phyloP scores from a whole-genome alignment of 176 grass and related monocot species.

The Thinopyrum elongatum region DNA sequence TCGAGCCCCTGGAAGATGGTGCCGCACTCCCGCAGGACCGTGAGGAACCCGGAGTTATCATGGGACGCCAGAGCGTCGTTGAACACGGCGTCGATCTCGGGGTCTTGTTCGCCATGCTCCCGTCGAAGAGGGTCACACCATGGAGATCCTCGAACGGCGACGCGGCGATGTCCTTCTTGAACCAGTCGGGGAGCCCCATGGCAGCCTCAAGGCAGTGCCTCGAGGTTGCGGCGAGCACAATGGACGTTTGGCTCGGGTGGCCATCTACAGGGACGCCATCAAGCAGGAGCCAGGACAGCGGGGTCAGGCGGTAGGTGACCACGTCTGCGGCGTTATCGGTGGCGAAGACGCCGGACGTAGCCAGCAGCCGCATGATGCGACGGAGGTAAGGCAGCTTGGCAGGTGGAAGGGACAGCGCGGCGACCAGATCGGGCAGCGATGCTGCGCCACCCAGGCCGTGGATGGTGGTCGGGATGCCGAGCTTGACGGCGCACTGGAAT shows the following conservation, averaged over 20 bases:
- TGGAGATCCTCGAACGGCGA: neutral
- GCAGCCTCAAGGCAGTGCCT: neutral
- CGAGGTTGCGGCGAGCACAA: neutral
- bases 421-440: conserved; percentile 2
- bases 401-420: conserved; percentile 19
- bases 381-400: conserved; percentile 15
- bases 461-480: conserved; percentile 41
- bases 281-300: conserved; percentile 17
- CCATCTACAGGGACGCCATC: neutral
- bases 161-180: neutral
- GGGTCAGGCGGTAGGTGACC: conserved; percentile 28
- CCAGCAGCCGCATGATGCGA: conserved; percentile 45
- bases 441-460: conserved; percentile 16
- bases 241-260: neutral
- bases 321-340: neutral
- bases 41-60: neutral
- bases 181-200: conserved; percentile 20
- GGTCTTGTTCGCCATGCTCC: neutral
- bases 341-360: conserved; percentile 17
- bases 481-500: conserved; percentile 44
- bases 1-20: conserved; percentile 24
- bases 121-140: neutral
- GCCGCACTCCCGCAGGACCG: conserved; percentile 1
- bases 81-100: neutral
- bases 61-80: conserved; percentile 3